A percentile compares a stretch with the other conserved stretches of the same genome.
Evolutionary conservation across 768 basidiomycete genomes (phyloP).

Genomic region (Auricularia auricula-judae): DNA sequence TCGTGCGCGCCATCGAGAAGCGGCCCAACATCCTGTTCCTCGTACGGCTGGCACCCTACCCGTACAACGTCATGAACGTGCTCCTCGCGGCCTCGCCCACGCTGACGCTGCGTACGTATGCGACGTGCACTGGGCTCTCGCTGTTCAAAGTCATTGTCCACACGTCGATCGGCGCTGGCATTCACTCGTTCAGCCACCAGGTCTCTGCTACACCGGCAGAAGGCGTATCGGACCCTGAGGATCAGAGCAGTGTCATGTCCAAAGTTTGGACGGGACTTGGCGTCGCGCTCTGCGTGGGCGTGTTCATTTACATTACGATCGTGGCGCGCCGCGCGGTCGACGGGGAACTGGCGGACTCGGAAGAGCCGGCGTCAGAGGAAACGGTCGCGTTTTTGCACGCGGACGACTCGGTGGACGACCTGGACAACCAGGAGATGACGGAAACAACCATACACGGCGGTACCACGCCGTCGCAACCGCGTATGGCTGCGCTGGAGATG

Average conservation of each 20-base stretch:
- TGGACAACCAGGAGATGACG: constrained; percentile 27
- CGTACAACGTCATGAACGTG: constrained; percentile 92
- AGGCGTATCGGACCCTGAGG: constrained; percentile 5
- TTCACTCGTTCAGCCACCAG: constrained; percentile 60
- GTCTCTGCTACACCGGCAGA: constrained; percentile 14
- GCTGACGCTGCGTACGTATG: constrained; percentile 69
- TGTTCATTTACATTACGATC: constrained; percentile 70
- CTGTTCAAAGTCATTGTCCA: constrained; percentile 87
- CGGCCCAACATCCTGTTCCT: constrained; percentile 82
- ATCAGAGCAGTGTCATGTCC: constrained; percentile 8
- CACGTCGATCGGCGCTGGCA: constrained; percentile 76
- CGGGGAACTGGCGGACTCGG: constrained; percentile 34
- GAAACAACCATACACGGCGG: constrained; percentile 30
- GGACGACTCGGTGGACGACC: constrained; percentile 16
- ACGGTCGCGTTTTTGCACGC: constrained; percentile 39
- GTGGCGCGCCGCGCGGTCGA: constrained; percentile 65
- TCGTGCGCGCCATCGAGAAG: constrained; percentile 79
- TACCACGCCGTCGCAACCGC: not conserved
- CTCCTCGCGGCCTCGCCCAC: constrained; percentile 81
- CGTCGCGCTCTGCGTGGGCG: constrained; percentile 54
- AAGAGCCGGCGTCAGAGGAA: constrained; percentile 32
- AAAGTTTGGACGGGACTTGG: constrained; percentile 27
- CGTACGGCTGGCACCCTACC: constrained; percentile 85
- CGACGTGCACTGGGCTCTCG: constrained; percentile 67
- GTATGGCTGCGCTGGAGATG: not conserved